Evolutionary conservation across 768 basidiomycete genomes (phyloP).

Genomic region (Suillus subaureus): DNA sequence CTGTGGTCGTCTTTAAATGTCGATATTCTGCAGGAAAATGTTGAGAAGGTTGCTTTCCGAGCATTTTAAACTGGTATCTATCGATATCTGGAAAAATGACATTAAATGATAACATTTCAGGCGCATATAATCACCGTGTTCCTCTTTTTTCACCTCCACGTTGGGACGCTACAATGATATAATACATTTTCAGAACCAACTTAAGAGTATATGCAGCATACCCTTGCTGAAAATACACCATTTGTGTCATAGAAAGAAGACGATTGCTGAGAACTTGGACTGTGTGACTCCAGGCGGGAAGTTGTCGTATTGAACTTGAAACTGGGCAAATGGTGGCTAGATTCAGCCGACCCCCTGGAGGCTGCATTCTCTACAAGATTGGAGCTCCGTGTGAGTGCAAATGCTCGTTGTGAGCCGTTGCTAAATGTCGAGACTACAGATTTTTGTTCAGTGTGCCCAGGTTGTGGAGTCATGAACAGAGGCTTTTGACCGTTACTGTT

Average conservation of each 20-base stretch:
- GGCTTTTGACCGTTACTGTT: conserved; percentile 1
- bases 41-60: not conserved
- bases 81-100: conserved; percentile 15
- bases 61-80: conserved; percentile 9
- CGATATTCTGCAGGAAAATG: conserved; percentile 14
- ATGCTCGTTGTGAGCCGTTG: conserved; percentile 14
- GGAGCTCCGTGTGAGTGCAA: conserved; percentile 13
- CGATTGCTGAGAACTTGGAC: conserved; percentile 10
- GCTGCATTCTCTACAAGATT: conserved; percentile 11
- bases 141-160: conserved; percentile 11
- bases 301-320: conserved; percentile 12
- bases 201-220: conserved; percentile 8
- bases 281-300: conserved; percentile 17
- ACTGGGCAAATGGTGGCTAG: conserved; percentile 10
- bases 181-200: too few relatives aligned
- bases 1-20: conserved; percentile 12
- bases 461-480: conserved; percentile 1
- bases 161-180: not conserved
- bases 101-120: not conserved
- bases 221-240: conserved; percentile 10
- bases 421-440: conserved; percentile 8
- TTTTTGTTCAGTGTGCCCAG: conserved; percentile 1
- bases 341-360: conserved; percentile 13
- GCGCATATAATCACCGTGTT: conserved; percentile 29
- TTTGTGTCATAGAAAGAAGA: conserved; percentile 9